Evolutionary conservation across 768 basidiomycete species (phyloP).

Genomic region (Fistulinella prunicolor): DNA sequence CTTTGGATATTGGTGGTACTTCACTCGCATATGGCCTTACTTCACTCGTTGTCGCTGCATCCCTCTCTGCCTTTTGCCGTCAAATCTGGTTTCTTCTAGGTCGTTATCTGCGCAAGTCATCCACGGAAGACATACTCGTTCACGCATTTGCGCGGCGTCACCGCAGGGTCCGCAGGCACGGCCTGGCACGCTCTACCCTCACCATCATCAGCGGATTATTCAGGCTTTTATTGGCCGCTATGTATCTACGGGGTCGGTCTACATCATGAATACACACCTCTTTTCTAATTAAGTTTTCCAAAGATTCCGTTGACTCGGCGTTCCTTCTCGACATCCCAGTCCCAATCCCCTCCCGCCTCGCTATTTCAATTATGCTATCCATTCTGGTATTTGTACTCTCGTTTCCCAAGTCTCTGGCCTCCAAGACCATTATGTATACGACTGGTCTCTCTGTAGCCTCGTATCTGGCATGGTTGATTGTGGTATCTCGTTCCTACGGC

Average conservation of each 20-base stretch:
- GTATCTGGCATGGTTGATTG: constrained; percentile 61
- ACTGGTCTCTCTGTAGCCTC: constrained; percentile 58
- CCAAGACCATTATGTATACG: constrained; percentile 51
- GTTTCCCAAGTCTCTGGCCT: constrained; percentile 51
- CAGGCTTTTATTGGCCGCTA: constrained; percentile 50
- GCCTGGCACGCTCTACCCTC: constrained; percentile 43
- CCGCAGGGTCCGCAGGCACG: constrained; percentile 48
- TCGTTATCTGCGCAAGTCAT: constrained; percentile 61
- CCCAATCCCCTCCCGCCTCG: constrained; percentile 35
- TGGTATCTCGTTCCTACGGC: constrained; percentile 49
- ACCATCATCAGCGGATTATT: constrained; percentile 43
- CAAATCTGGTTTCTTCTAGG: constrained; percentile 80
- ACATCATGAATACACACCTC: not conserved
- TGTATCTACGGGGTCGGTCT: constrained; percentile 66
- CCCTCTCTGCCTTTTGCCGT: constrained; percentile 56
- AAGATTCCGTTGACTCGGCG: constrained; percentile 55
- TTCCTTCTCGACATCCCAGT: constrained; percentile 46
- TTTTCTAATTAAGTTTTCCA: constrained; percentile 10
- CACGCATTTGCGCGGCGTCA: constrained; percentile 56
- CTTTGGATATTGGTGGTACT: constrained; percentile 44
- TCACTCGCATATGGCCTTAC: constrained; percentile 51
- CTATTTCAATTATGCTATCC: constrained; percentile 41
- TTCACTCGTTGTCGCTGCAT: constrained; percentile 50
- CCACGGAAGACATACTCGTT: constrained; percentile 63
- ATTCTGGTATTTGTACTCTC: constrained; percentile 49